These are phyloP conservation scores for Telopea speciosissima DNA, from an alignment of 177 flowering plant genomes.

Conservation along the genomic window DNA sequence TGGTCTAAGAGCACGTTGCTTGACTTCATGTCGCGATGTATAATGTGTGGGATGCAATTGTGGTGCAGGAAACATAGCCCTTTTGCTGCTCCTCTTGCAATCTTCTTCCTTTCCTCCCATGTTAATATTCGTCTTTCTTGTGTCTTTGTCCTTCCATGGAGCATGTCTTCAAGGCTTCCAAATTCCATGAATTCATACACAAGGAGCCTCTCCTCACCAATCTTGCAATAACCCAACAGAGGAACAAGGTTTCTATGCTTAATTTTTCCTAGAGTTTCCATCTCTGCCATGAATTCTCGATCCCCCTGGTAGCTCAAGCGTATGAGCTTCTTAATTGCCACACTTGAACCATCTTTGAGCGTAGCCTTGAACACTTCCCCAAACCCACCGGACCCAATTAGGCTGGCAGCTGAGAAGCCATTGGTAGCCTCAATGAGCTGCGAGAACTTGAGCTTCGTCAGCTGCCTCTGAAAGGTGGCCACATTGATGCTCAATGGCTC, in stretches of 20 bases:
- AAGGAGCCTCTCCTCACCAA: constrained; percentile 86
- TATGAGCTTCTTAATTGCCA: constrained; percentile 88
- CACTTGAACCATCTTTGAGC: constrained; percentile 80
- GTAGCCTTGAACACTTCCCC: constrained; percentile 93
- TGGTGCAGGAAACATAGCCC: constrained; percentile 94
- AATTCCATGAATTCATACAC: constrained; percentile 90
- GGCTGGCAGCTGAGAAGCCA: constrained; percentile 79
- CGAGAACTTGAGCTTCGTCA: constrained; percentile 79
- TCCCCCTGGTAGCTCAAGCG: constrained; percentile 85
- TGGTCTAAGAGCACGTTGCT: constrained; percentile 88
- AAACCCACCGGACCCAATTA: constrained; percentile 87
- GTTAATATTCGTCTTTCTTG: constrained; percentile 36
- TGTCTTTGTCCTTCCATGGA: constrained; percentile 44
- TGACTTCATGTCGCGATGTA: constrained; percentile 93
- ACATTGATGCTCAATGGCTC: constrained; percentile 95
- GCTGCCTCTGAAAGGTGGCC: constrained; percentile 83
- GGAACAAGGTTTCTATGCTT: constrained; percentile 88
- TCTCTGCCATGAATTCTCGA: constrained; percentile 95
- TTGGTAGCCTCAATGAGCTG: constrained; percentile 91
- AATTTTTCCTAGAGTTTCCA: constrained; percentile 95
- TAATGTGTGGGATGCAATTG: constrained; percentile 95
- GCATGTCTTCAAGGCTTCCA: constrained; percentile 91
- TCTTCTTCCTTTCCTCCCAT: constrained; percentile 86
- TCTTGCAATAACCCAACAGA: constrained; percentile 83
- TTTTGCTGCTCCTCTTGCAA: constrained; percentile 85